Base-by-base conservation (phyloP, 768 basidiomycete species). In the Pleurotus eryngii region DNA sequence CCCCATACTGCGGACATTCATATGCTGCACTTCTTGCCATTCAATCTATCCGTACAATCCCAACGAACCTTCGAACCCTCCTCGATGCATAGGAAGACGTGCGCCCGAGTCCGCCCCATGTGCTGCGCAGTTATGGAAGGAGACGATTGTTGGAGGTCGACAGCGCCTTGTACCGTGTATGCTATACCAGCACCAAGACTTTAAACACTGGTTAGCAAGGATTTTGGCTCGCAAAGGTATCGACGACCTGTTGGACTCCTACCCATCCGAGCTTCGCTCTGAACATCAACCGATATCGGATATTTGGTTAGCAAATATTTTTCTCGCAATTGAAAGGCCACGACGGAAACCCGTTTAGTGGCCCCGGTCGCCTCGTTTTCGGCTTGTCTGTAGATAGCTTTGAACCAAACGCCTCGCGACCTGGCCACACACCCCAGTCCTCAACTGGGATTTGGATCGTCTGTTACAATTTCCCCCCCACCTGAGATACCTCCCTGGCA, bases 21-120 rank as follows among this genome's bases (percentile, higher is more conserved):
- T 70, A 0, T 60, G 46, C 20, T 73, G 71, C 46, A 60, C 66
- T 4, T 45, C 1, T 1, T 73, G 70, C 51, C 64, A 63, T 50
- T 56, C 42, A 4, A 48, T 70, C 1, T 64, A 62, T 39, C 60
- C 65, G 5, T 59, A 62, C 42, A n/a, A 42, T 12, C 43, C 64
- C 0, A 22, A 43, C 20, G 20, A 58, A 27, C 58, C 35, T 35
- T 59, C 49, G 7, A 54, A 43, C 55, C 8, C 26, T 42, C 0
- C 26, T 11, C 37, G 30, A 30, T 30, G 30, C 30, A 1, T 30
- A 30, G 30, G 30, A 6, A 30, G 7, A 8, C 30, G 30, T 30
- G 30, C 30, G 30, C 30, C 30, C 30, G 30, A 30, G 30, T 30
- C 30, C 30, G 6, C 30, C 30, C 30, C 30, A 30, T 30, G 30